Percentiles rank a stretch among this genome's conserved stretches.
These are phyloP conservation scores for Apiotrichum laibachii DNA, from an alignment of 1,284 basidiomycete species.

Conservation along the genomic window DNA sequence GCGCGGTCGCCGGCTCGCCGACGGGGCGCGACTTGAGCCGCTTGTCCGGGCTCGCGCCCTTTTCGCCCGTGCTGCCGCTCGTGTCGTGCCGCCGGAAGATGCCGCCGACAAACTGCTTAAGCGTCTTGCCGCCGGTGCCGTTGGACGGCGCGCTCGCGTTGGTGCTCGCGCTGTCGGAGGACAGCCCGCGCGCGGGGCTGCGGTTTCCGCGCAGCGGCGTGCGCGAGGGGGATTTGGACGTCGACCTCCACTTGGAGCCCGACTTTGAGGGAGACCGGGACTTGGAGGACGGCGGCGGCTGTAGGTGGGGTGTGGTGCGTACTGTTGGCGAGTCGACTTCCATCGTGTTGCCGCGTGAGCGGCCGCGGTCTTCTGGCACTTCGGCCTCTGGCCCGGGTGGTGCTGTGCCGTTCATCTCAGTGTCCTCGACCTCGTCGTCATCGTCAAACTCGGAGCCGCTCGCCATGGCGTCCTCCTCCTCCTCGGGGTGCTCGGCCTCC, in stretches of 20 bases:
- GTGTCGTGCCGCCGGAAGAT: constrained; percentile 14
- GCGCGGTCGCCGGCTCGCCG: neutral
- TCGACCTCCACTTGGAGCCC: no score
- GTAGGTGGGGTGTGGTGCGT: neutral
- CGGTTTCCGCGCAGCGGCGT: no score
- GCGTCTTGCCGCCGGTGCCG: neutral
- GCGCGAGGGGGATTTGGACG: no score
- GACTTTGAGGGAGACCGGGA: neutral
- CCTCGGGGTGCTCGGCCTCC: neutral
- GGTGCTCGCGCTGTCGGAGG: neutral
- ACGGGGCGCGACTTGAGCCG: neutral
- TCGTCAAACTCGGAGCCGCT: constrained; percentile 1
- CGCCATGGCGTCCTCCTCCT: constrained; percentile 4
- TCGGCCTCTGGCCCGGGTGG: neutral
- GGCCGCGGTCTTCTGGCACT: neutral
- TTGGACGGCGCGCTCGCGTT: neutral
- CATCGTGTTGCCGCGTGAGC: constrained; percentile 13
- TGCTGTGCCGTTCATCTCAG: neutral
- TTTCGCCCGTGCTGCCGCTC: no score
- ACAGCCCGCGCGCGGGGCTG: neutral
- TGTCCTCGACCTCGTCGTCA: constrained; percentile 6
- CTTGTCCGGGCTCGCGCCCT: neutral
- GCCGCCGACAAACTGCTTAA: constrained; percentile 20
- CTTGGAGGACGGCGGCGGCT: neutral
- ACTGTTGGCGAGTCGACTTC: constrained; percentile 16